Percentiles rank a stretch among this genome's conserved stretches.
phyloP scores from a whole-genome alignment of 2,329 filamentous ascomycete species.

The Ascochyta pisi region DNA sequence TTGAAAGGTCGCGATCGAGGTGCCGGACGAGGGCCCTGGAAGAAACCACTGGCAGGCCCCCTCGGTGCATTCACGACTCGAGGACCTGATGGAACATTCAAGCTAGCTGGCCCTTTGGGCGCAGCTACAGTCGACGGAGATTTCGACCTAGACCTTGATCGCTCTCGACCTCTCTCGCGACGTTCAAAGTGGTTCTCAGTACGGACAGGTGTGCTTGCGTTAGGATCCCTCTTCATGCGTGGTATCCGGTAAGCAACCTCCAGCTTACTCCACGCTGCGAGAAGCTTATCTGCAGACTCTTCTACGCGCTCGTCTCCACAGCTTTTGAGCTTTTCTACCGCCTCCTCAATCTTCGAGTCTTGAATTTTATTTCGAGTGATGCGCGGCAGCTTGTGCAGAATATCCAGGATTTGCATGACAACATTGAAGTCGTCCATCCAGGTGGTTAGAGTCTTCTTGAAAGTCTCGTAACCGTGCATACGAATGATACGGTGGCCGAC shows the following conservation, averaged over 20 bases:
- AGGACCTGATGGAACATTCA: slow-evolving; percentile 53
- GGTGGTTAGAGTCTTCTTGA: slow-evolving; percentile 83
- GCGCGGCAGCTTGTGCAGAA: slow-evolving; percentile 86
- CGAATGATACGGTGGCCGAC: slow-evolving; percentile 88
- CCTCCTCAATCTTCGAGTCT: slow-evolving; percentile 91
- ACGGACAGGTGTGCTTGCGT: slow-evolving; percentile 51
- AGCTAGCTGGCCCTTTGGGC: slow-evolving; percentile 51
- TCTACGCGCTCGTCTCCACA: slow-evolving; percentile 79
- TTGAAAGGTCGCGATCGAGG: slow-evolving; percentile 61
- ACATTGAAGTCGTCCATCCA: slow-evolving; percentile 93
- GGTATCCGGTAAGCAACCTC: slow-evolving; percentile 93
- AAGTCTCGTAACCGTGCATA: slow-evolving; percentile 96
- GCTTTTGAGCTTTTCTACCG: slow-evolving; percentile 71
- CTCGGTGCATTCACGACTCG: slow-evolving; percentile 64
- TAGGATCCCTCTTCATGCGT: slow-evolving; percentile 82
- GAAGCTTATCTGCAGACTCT: slow-evolving; percentile 71
- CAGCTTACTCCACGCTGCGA: slow-evolving; percentile 87
- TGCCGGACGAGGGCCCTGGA: slow-evolving; percentile 60
- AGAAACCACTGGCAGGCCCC: slow-evolving; percentile 50
- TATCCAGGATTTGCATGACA: slow-evolving; percentile 85
- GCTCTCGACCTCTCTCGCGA: slow-evolving; percentile 57
- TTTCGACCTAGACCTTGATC: slow-evolving; percentile 57
- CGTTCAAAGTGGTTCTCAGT: slow-evolving; percentile 67
- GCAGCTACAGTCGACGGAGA: slow-evolving; percentile 52
- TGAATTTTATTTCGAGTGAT: slow-evolving; percentile 96